Percentiles rank a stretch among this genome's conserved stretches.
phyloP scores from a whole-genome alignment of 495 filamentous ascomycete genomes.

The Neurospora sp. region DNA sequence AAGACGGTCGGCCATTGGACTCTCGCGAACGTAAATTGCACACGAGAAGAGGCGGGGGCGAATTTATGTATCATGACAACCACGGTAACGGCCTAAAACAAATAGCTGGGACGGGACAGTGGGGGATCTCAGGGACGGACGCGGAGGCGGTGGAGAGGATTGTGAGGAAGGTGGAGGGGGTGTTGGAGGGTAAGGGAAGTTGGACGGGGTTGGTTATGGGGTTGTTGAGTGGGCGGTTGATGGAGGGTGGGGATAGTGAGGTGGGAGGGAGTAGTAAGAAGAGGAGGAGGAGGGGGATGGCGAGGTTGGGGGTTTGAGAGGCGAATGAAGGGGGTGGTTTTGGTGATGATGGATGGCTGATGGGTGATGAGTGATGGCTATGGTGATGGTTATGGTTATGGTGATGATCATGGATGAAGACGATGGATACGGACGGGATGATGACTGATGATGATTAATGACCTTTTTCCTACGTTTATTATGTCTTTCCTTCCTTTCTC shows the following conservation, averaged over 20 bases:
- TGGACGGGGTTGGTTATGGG: constrained; percentile 21
- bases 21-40: background rate
- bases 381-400: too few relatives aligned
- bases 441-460: background rate
- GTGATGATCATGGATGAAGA: background rate
- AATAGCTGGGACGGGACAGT: constrained; percentile 10
- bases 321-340: background rate
- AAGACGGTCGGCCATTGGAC: constrained; percentile 42
- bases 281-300: constrained; percentile 2
- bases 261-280: background rate
- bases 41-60: constrained; percentile 14
- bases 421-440: background rate
- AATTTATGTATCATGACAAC: constrained; percentile 20
- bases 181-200: constrained; percentile 19
- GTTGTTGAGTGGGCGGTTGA: constrained; percentile 15
- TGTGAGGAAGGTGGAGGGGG: constrained; percentile 22
- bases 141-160: constrained; percentile 20
- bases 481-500: background rate
- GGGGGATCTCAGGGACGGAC: constrained; percentile 23
- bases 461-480: background rate
- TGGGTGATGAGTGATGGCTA: too few relatives aligned
- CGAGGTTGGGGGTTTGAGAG: background rate
- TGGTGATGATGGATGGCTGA: background rate
- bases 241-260: constrained; percentile 8
- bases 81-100: background rate